A percentile compares a stretch with the other conserved stretches of the same genome.
These are phyloP conservation scores for Colletotrichum lindemuthianum DNA, from an alignment of 2,329 filamentous ascomycete species.

Conservation along the genomic window DNA sequence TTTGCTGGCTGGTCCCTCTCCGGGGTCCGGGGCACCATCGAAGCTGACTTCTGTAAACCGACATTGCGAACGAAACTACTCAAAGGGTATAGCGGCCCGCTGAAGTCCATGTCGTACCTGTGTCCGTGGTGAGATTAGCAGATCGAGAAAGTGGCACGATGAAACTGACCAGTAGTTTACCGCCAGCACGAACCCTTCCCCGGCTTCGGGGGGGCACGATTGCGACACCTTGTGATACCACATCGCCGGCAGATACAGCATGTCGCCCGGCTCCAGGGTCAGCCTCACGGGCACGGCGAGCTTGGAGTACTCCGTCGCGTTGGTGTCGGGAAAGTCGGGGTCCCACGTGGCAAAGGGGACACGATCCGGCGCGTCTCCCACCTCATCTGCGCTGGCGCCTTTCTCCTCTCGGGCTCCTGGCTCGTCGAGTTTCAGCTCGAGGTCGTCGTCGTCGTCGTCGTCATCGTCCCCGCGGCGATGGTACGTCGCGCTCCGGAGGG, in stretches of 20 bases:
- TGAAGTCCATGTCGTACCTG: slow-evolving; percentile 85
- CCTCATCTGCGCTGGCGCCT: slow-evolving; percentile 43
- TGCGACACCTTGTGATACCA: slow-evolving; percentile 87
- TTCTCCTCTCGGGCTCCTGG: no score
- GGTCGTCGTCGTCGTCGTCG: slow-evolving; percentile 33
- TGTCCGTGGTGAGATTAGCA: background rate
- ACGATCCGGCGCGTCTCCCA: slow-evolving; percentile 34
- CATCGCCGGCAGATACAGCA: slow-evolving; percentile 83
- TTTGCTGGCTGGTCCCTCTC: background rate
- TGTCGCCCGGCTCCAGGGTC: slow-evolving; percentile 77
- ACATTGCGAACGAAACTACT: slow-evolving; percentile 63
- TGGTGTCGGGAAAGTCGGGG: slow-evolving; percentile 65
- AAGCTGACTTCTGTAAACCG: slow-evolving; percentile 31
- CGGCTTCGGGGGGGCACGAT: slow-evolving; percentile 67
- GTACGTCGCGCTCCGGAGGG: slow-evolving; percentile 69
- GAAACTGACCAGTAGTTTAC: slow-evolving; percentile 80
- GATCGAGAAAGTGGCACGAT: background rate
- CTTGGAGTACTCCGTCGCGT: slow-evolving; percentile 67
- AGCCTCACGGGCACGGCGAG: slow-evolving; percentile 72
- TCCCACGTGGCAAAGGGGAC: slow-evolving; percentile 82
- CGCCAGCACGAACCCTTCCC: slow-evolving; percentile 78
- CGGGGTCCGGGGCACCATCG: background rate
- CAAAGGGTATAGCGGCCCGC: slow-evolving; percentile 72
- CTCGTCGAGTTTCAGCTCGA: slow-evolving; percentile 40
- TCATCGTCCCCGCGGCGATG: slow-evolving; percentile 43